phyloP scores from a whole-genome alignment of 1,284 basidiomycete genomes.

The Cutaneotrichosporon spelunceum region DNA sequence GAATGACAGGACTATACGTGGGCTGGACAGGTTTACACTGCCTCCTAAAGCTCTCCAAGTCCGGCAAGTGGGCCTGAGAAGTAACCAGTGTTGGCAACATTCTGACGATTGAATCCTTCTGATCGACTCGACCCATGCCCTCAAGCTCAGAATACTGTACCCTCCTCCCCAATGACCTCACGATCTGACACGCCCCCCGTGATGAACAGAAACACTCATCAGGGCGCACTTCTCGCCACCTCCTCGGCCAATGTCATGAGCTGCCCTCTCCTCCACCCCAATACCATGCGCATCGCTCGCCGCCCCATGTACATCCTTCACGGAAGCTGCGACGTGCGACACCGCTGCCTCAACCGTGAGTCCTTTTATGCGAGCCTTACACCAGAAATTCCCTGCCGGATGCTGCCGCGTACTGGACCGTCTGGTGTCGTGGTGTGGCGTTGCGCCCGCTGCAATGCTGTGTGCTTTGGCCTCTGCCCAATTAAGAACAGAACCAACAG shows the following conservation, averaged over 20 bases:
- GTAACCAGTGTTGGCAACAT: no score
- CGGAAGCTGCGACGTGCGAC: neutral
- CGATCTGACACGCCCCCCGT: no score
- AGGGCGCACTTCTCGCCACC: neutral
- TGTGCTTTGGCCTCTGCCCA: neutral
- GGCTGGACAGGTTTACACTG: no score
- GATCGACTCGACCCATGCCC: no score
- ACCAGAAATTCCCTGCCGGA: neutral
- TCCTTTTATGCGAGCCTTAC: neutral
- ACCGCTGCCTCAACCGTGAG: neutral
- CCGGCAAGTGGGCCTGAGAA: no score
- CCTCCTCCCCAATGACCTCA: no score
- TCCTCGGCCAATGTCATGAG: neutral
- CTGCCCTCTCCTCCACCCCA: neutral
- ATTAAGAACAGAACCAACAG: neutral
- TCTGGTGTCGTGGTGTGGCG: neutral
- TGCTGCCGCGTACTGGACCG: neutral
- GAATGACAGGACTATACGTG: no score
- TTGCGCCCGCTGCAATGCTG: neutral
- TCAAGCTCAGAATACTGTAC: no score
- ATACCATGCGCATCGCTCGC: neutral
- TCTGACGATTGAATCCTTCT: no score
- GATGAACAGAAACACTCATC: no score
- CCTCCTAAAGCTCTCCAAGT: no score
- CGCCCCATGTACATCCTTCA: neutral